Conservation (phyloP, 2,329 filamentous ascomycete species). For the Exutisphaerella laricina region DNA sequence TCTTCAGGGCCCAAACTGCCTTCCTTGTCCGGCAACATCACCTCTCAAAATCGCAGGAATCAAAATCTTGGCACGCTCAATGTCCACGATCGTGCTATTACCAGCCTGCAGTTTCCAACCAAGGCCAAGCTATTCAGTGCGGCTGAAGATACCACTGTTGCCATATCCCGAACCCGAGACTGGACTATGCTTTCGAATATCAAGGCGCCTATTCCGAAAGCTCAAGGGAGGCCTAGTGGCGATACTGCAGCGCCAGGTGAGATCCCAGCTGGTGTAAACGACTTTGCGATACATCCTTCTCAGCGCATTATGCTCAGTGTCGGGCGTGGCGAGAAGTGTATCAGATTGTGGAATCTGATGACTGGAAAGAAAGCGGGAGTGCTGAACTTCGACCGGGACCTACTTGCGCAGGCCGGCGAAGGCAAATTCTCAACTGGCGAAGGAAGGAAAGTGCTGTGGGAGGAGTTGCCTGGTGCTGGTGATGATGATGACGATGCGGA, state of each 20-base stretch:
- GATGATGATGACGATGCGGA: constrained; percentile 43
- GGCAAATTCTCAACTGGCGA: constrained; percentile 72
- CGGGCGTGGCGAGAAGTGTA: constrained; percentile 79
- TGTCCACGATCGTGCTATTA: constrained; percentile 80
- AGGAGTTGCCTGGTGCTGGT: constrained; percentile 30
- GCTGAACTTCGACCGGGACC: constrained; percentile 70
- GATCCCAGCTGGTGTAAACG: constrained; percentile 82
- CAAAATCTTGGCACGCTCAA: constrained; percentile 79
- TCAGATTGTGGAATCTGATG: constrained; percentile 94
- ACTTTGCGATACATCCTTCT: constrained; percentile 91
- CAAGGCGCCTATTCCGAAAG: constrained; percentile 80
- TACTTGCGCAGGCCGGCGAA: constrained; percentile 71
- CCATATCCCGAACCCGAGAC: constrained; percentile 79
- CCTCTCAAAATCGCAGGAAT: constrained; percentile 80
- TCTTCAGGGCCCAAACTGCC: constrained; percentile 53
- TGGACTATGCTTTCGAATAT: constrained; percentile 84
- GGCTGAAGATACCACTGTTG: constrained; percentile 86
- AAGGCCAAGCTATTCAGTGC: constrained; percentile 82
- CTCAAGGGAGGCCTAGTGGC: constrained; percentile 73
- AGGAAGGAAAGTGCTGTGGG: constrained; percentile 77
- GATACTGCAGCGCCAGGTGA: constrained; percentile 81
- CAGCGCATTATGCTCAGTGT: constrained; percentile 96
- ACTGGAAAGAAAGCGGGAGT: constrained; percentile 95
- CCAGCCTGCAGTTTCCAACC: constrained; percentile 73
- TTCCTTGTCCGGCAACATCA: constrained; percentile 63